These are phyloP conservation scores for Grifola frondosa DNA, from an alignment of 1,284 basidiomycete species.

Conservation along the genomic window DNA sequence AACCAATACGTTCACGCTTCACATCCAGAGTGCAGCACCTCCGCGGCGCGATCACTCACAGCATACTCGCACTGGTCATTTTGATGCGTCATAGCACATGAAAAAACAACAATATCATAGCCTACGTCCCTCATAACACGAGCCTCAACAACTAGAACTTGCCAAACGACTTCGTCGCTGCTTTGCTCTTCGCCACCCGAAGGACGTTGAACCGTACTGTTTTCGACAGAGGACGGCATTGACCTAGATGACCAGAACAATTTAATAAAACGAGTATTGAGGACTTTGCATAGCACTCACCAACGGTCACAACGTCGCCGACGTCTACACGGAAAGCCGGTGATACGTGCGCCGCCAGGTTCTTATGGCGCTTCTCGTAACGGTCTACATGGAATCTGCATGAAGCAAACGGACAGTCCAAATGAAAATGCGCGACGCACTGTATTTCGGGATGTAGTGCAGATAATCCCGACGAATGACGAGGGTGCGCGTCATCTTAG, in stretches of 20 bases:
- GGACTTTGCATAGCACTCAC: conserved; percentile 47
- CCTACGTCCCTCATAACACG: conserved; percentile 29
- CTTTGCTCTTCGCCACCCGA: conserved; percentile 89
- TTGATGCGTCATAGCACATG: conserved; percentile 37
- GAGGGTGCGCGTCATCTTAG: conserved; percentile 99
- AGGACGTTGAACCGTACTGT: conserved; percentile 99
- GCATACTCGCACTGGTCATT: conserved; percentile 26
- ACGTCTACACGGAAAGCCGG: conserved; percentile 97
- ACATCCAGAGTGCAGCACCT: background rate
- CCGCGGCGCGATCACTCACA: conserved; percentile 10
- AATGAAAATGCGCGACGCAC: conserved; percentile 41
- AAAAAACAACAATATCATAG: conserved; percentile 33
- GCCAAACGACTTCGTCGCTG: conserved; percentile 84
- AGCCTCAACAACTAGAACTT: conserved; percentile 73
- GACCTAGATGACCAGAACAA: conserved; percentile 50
- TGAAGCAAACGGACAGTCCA: conserved; percentile 17
- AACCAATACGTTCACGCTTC: background rate
- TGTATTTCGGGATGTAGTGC: conserved; percentile 99
- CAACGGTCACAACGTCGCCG: conserved; percentile 95
- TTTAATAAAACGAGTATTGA: background rate
- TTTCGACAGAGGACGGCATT: conserved; percentile 99
- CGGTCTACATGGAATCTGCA: conserved; percentile 57
- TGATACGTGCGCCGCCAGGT: conserved; percentile 95
- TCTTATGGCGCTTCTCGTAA: conserved; percentile 98
- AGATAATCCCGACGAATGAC: conserved; percentile 99